Percentiles rank a stretch among this genome's conserved stretches.
Conservation (phyloP, 306 rosid genomes). For the Castanea sativa region DNA sequence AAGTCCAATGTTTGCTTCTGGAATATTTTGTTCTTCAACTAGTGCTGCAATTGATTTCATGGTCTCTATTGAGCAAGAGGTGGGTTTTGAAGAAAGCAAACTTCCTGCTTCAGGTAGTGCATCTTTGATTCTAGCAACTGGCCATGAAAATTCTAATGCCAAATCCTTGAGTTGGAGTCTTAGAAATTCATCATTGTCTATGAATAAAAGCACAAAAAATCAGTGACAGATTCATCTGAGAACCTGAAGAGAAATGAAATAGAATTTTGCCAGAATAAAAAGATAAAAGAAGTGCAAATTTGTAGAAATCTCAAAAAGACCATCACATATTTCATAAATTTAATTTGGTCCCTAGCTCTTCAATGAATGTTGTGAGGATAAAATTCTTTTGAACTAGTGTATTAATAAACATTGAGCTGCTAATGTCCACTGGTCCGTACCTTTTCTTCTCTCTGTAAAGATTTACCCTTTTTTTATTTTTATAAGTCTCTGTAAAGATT, state of each 20-base stretch:
- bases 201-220: slow-evolving; percentile 2
- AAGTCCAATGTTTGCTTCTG: slow-evolving; percentile 63
- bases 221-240: slow-evolving; percentile 8
- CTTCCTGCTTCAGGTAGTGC: slow-evolving; percentile 42
- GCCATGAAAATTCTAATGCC: slow-evolving; percentile 83
- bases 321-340: not conserved
- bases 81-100: slow-evolving; percentile 42
- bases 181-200: slow-evolving; percentile 58
- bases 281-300: not conserved
- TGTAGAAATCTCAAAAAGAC: not conserved
- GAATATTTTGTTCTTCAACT: slow-evolving; percentile 61
- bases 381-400: not conserved
- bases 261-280: not conserved
- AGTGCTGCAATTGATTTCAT: slow-evolving; percentile 57
- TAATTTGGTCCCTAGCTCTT: not conserved
- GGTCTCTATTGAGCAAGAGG: slow-evolving; percentile 59
- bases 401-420: not conserved
- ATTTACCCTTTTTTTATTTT: not conserved
- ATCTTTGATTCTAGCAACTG: slow-evolving; percentile 52
- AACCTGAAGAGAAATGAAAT: not conserved
- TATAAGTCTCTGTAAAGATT: not conserved
- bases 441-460: not conserved
- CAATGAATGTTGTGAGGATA: not conserved
- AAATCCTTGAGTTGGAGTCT: slow-evolving; percentile 64
- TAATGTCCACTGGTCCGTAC: not conserved